These are phyloP conservation scores for Citrus glauca DNA, from an alignment of 345 rosid species.

Conservation along the genomic window DNA sequence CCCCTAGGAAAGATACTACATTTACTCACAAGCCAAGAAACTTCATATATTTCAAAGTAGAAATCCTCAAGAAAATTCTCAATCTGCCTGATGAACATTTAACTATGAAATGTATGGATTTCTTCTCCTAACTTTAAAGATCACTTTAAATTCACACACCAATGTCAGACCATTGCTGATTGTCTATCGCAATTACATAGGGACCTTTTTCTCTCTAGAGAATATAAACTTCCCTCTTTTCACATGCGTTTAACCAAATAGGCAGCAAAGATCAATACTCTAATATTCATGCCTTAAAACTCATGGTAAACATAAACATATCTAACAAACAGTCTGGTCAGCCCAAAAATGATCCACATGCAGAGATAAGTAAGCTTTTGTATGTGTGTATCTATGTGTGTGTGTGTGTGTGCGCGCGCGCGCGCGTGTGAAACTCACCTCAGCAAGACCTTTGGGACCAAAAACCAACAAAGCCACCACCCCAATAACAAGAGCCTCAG, in stretches of 20 bases:
- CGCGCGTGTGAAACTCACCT: conserved; percentile 41
- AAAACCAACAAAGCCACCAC: conserved; percentile 96
- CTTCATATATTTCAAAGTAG: neutral
- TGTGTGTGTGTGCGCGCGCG: no score
- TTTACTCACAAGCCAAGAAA: neutral
- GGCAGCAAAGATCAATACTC: neutral
- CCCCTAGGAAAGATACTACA: neutral
- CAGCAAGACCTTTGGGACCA: conserved; percentile 99
- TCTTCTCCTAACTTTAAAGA: neutral
- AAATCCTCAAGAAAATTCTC: neutral
- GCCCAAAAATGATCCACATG: neutral
- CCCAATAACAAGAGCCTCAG: conserved; percentile 97
- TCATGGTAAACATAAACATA: neutral
- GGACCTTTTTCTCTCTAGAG: neutral
- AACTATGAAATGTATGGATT: neutral
- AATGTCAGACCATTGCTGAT: neutral
- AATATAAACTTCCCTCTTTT: neutral
- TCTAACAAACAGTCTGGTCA: neutral
- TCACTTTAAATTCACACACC: neutral
- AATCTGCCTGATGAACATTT: neutral
- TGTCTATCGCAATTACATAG: neutral
- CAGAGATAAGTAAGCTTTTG: neutral
- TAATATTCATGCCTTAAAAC: neutral
- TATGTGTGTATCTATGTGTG: no score
- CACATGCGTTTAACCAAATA: neutral